Evolutionary conservation across 495 filamentous ascomycete genomes (phyloP), one percentile per base, ranked within the genome.

Genomic region (Beverwykella pulmonaria): DNA sequence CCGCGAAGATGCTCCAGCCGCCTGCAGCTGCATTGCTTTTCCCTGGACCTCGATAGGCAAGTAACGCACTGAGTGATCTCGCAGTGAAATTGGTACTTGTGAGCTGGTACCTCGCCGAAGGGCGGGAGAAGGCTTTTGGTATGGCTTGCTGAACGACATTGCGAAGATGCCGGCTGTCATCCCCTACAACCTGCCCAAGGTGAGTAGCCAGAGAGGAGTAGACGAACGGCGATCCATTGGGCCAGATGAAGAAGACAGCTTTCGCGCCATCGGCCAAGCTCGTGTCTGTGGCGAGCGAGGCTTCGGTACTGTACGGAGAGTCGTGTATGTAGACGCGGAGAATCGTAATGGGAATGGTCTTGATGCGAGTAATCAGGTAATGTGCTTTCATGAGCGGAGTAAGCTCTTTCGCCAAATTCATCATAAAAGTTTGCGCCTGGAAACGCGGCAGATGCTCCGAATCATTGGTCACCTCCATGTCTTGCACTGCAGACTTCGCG

Each of bases 301-400:
- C 70, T 41, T 69, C 67, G 19, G 83, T 83, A 71, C 82, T 82
- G 72, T 93, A 92, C 0, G 90, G 88, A 0, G 87, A 88, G 68
- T 92, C 88, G 61, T 83, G 78, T 46, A 94, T 82, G 66, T 89
- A 89, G 30, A 95, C 85, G 29, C 92, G 86, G 12, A 96, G 78
- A 20, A 95, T 79, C 1, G 88, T 83, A 0, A 95, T 75, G 0
- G 88, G 86, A 1, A 90, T 78, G 0, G 78, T 75, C 23, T 82
- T 79, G 26, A 88, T 85, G 14, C 86, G 83, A 55, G 87, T 82
- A 34, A 93, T 81, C 68, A 88, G 87, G 75, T 89, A 93, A 75
- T 94, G 91, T 12, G 89, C 88, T 71, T 92, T 92, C 27, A 92
- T 82, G 49, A 93, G 79, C 2, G 90, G 90, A 0, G 87, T 78